Base-by-base conservation (phyloP, 805 yeast species). In the Saccharomycopsis javanensis region DNA sequence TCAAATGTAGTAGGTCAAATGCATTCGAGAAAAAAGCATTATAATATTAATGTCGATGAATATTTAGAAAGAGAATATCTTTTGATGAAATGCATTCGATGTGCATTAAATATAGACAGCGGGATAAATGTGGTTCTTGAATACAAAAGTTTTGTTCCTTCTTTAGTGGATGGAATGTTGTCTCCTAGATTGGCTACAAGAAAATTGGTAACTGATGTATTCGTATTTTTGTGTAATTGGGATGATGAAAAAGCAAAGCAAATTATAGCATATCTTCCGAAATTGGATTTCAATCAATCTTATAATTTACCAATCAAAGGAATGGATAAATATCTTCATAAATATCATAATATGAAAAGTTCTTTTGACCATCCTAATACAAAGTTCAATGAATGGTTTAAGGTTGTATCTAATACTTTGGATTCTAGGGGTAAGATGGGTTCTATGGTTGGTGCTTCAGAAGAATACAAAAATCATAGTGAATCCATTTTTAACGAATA, bases 341-440 rank as follows among this genome's bases (percentile, higher is more conserved):
- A 23, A 15, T 37, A 51, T 31, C 27, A 54, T 25, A 57, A 42
- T 18, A 37, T 42, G 13, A 33, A 35, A 20, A 28, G 33, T 15
- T 16, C 25, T 13, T 18, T 35, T 23, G 34, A 27, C 11, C 48
- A 42, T 7, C 31, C 51, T 3, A 51, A 35, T 16, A 30, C 54
- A 8, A 31, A 56, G 25, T 60, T 58, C 34, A 60, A 58, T 34
- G 77, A 84, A 37, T 89, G 96, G 96, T 66, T 88, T 50, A 70
- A 73, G 53, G 72, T 81, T 11, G 83, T 88, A 2, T 84, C 78
- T 54, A 79, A 78, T 53, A 84, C 91, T 0, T 64, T 89, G 50
- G 88, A 83, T 57, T 97, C 97, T 2, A 78, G 91, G 63, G 98
- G 98, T 6, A 85, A 82, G 64, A 77, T 87, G 78, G 96, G 97